Percentiles rank a stretch among this genome's conserved stretches.
Evolutionary conservation across 345 rosid genomes (phyloP).

Genomic region (Acer campestre): DNA sequence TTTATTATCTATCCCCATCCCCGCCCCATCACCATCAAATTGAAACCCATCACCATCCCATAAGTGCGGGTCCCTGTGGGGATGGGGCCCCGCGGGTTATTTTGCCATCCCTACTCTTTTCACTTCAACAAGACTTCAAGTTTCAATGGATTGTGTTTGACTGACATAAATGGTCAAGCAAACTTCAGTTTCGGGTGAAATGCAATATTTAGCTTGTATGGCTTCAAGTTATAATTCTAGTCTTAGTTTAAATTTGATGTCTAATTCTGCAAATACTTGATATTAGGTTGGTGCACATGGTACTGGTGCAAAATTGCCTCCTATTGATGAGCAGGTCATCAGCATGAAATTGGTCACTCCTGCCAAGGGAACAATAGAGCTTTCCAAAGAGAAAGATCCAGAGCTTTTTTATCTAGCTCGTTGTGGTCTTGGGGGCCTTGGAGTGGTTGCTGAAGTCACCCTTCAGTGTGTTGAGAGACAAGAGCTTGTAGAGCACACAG

Average conservation of each 20-base stretch:
- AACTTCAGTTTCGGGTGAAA: background rate
- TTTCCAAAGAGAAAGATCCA: slow-evolving; percentile 84
- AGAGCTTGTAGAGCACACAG: slow-evolving; percentile 92
- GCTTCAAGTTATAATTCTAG: background rate
- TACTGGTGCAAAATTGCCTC: slow-evolving; percentile 94
- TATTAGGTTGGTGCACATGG: slow-evolving; percentile 96
- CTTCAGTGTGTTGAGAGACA: slow-evolving; percentile 93
- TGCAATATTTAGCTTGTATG: background rate
- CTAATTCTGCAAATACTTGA: slow-evolving; percentile 5
- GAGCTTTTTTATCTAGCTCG: slow-evolving; percentile 91
- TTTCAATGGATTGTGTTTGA: too few relatives aligned
- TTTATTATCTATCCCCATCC: too few relatives aligned
- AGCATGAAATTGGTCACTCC: slow-evolving; percentile 96
- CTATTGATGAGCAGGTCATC: slow-evolving; percentile 91
- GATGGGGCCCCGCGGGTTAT: too few relatives aligned
- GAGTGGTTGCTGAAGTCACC: slow-evolving; percentile 96
- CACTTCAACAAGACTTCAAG: too few relatives aligned
- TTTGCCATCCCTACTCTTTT: too few relatives aligned
- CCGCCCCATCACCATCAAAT: too few relatives aligned
- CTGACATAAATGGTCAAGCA: background rate
- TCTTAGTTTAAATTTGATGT: background rate
- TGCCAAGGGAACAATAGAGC: slow-evolving; percentile 86
- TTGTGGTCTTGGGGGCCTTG: slow-evolving; percentile 94
- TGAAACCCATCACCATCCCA: too few relatives aligned
- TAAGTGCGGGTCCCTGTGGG: too few relatives aligned